These are phyloP conservation scores for Cicer yamashitae DNA, from an alignment of 306 rosid genomes.

Conservation along the genomic window DNA sequence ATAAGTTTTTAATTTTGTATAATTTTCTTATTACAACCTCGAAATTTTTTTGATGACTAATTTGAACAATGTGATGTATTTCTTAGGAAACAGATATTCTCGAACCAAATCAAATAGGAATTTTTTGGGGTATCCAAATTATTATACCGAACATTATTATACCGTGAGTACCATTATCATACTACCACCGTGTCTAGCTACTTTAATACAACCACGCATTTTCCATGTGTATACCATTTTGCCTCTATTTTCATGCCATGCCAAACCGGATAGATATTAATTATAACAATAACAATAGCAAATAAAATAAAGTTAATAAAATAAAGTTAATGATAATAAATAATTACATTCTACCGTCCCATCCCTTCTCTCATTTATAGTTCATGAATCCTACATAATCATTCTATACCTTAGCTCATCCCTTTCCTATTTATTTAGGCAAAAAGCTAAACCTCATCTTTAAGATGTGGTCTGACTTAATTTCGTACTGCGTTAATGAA, in stretches of 20 bases:
- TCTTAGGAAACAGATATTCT: neutral
- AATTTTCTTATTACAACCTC: no score
- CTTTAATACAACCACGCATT: constrained; percentile 14
- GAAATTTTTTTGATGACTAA: no score
- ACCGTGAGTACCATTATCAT: constrained; percentile 24
- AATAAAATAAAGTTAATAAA: neutral
- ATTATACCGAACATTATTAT: neutral
- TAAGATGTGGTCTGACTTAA: constrained; percentile 33
- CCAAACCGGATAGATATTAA: neutral
- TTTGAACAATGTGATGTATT: neutral
- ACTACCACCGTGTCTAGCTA: neutral
- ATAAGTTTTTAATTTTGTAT: neutral
- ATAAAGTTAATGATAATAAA: neutral
- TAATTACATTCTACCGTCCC: constrained; percentile 6
- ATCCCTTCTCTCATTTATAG: neutral
- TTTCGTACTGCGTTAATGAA: neutral
- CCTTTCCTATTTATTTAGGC: neutral
- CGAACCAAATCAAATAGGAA: neutral
- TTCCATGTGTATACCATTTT: neutral
- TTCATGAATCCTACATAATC: neutral
- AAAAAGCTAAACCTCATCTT: constrained; percentile 35
- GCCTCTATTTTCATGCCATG: neutral
- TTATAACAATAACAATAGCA: neutral
- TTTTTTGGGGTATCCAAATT: neutral
- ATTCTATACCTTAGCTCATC: neutral